Conservation (phyloP, 495 filamentous ascomycete species). For the Neurospora sp. region DNA sequence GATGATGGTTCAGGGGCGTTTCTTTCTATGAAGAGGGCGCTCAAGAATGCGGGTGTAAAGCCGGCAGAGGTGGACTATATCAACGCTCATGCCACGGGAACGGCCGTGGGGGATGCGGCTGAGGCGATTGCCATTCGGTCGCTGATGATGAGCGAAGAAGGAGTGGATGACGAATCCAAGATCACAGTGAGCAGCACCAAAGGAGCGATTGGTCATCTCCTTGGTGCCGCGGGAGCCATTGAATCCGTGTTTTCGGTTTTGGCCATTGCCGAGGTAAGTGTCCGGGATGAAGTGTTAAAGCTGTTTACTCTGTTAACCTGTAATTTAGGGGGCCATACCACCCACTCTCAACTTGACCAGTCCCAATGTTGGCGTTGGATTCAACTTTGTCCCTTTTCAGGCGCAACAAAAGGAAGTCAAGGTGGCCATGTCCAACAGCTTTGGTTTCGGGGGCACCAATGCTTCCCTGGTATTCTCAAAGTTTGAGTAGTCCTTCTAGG, state of each 20-base stretch:
- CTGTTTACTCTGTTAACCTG: conserved; percentile 10
- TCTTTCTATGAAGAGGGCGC: conserved; percentile 73
- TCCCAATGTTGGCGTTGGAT: conserved; percentile 60
- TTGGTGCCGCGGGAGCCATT: conserved; percentile 82
- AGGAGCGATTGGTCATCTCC: conserved; percentile 82
- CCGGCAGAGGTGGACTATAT: conserved; percentile 77
- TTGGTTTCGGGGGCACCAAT: conserved; percentile 97
- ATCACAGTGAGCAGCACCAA: conserved; percentile 89
- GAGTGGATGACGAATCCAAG: conserved; percentile 47
- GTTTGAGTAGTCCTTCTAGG: conserved; percentile 13
- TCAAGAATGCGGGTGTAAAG: conserved; percentile 58
- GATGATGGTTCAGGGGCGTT: conserved; percentile 71
- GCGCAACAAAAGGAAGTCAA: conserved; percentile 61
- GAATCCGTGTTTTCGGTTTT: conserved; percentile 79
- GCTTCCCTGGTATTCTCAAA: conserved; percentile 74
- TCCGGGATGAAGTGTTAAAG: not conserved
- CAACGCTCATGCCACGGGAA: conserved; percentile 92
- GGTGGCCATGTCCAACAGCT: conserved; percentile 84
- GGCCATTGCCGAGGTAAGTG: conserved; percentile 62
- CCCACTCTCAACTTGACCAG: conserved; percentile 77
- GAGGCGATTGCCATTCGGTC: conserved; percentile 76
- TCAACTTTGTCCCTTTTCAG: conserved; percentile 72
- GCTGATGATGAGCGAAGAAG: conserved; percentile 65
- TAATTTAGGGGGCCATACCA: conserved; percentile 59
- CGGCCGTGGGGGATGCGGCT: conserved; percentile 71